Evolutionary conservation across 2,329 filamentous ascomycete genomes (phyloP), one percentile per base, ranked within the genome.

Genomic region (Domatiomyces catenatus): DNA sequence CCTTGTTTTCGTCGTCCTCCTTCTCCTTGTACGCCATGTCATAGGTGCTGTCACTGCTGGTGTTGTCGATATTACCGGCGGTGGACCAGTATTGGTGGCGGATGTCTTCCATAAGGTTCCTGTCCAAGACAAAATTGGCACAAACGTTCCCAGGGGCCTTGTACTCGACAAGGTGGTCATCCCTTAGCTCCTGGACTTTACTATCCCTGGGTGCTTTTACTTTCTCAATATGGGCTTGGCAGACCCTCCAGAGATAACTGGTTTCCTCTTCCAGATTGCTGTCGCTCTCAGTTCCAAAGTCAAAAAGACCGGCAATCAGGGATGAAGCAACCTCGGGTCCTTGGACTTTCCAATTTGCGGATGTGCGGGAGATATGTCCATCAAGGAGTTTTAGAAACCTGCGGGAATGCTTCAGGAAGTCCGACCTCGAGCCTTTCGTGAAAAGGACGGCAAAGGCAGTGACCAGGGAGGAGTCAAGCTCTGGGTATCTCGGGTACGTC

Each of bases 231-330:
- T 55, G 28, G 8, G 50, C 44, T 42, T 51, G 55, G 19, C 62
- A 54, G 8, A 67, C 62, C 46, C 65, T 61, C 47, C 65, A 55
- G 2, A 64, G 50, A 47, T 48, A 54, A 46, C 61, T 61, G 2
- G 69, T 61, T 6, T 69, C 58, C 20, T 47, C 10, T 2, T 39
- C 10, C 3, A 12, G 32, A 39, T 39, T 10, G 3, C 15, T 15
- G 3, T 15, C 12, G 15, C 32, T 39, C 10, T 39, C 32, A 2
- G 64, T 60, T 1, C 76, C 77, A 56, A 77, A 79, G 48, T 75
- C 71, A 48, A 80, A 71, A 15, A 80, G 66, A 1, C 71, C 70
- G 1, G 75, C 70, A 46, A 77, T 69, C 54, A 79, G 78, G 6
- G 71, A 69, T 5, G 77, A 71, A 2, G 71, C 72, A 10, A 79